Conservation (phyloP, 768 basidiomycete genomes). For the Trametes gibbosa region DNA sequence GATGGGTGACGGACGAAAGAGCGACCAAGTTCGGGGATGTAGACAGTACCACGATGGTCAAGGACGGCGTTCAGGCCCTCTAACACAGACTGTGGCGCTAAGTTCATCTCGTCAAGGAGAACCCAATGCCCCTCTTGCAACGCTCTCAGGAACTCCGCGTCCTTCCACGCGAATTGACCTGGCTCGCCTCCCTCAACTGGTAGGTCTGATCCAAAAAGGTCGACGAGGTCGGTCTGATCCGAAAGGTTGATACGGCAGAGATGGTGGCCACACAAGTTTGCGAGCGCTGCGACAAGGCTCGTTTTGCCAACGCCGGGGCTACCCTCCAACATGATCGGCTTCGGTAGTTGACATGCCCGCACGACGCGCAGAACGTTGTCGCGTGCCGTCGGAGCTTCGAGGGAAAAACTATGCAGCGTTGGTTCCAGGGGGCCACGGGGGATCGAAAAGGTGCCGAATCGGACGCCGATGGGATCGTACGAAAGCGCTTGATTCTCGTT, state of each 20-base stretch:
- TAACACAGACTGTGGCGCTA: constrained; percentile 93
- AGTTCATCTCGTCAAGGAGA: constrained; percentile 97
- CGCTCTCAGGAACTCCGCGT: constrained; percentile 92
- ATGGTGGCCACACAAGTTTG: constrained; percentile 70
- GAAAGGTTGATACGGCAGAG: constrained; percentile 95
- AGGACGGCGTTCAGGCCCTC: constrained; percentile 96
- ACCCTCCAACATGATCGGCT: constrained; percentile 93
- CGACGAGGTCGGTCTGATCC: constrained; percentile 95
- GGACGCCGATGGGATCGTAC: constrained; percentile 31
- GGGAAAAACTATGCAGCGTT: constrained; percentile 57
- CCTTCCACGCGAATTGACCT: constrained; percentile 96
- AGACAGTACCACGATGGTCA: constrained; percentile 94
- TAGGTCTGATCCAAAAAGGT: constrained; percentile 94
- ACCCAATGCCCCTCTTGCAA: constrained; percentile 98
- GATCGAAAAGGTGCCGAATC: constrained; percentile 75
- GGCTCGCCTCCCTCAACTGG: constrained; percentile 89
- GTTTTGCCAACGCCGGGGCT: constrained; percentile 99
- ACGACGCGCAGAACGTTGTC: constrained; percentile 86
- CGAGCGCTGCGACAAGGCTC: constrained; percentile 84
- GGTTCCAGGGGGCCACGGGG: constrained; percentile 49
- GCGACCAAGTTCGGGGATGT: constrained; percentile 90
- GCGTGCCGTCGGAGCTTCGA: constrained; percentile 84
- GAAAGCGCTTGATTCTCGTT: neutral
- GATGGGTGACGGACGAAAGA: constrained; percentile 85
- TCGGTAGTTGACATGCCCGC: constrained; percentile 83